Evolutionary conservation across 495 filamentous ascomycete species (phyloP).

Genomic region (Lasiosphaeriaceae sp.): DNA sequence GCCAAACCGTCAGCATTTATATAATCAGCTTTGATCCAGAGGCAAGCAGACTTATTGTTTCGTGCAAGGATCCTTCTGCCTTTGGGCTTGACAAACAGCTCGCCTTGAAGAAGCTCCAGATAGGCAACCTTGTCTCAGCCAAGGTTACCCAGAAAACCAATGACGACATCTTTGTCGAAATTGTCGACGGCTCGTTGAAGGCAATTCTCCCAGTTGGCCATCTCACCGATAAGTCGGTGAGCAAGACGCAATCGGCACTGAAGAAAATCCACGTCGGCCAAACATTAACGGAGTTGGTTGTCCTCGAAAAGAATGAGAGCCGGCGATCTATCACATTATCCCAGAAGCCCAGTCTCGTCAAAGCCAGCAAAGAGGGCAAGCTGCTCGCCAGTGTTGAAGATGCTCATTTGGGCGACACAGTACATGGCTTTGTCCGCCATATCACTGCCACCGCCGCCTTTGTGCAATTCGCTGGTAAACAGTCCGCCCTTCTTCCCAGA

Average conservation of each 20-base stretch:
- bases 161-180: conserved; percentile 72
- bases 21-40: conserved; percentile 73
- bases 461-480: conserved; percentile 72
- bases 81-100: conserved; percentile 72
- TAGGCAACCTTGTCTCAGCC: conserved; percentile 69
- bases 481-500: conserved; percentile 75
- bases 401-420: conserved; percentile 60
- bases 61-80: conserved; percentile 81
- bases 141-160: conserved; percentile 81
- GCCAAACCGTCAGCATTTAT: conserved; percentile 87
- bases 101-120: conserved; percentile 64
- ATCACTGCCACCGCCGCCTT: conserved; percentile 75
- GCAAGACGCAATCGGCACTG: conserved; percentile 68
- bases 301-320: conserved; percentile 72
- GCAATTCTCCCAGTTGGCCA: conserved; percentile 72
- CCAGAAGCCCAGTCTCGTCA: conserved; percentile 75
- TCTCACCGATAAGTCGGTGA: conserved; percentile 72
- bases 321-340: conserved; percentile 70
- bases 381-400: conserved; percentile 66
- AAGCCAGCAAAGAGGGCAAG: conserved; percentile 61
- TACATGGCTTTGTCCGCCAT: conserved; percentile 81
- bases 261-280: conserved; percentile 80
- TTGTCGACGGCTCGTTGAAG: conserved; percentile 65
- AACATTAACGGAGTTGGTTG: conserved; percentile 72
- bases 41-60: conserved; percentile 71